Evolutionary conservation across 306 rosid species (phyloP).

Genomic region (Lathyrus oleraceus): DNA sequence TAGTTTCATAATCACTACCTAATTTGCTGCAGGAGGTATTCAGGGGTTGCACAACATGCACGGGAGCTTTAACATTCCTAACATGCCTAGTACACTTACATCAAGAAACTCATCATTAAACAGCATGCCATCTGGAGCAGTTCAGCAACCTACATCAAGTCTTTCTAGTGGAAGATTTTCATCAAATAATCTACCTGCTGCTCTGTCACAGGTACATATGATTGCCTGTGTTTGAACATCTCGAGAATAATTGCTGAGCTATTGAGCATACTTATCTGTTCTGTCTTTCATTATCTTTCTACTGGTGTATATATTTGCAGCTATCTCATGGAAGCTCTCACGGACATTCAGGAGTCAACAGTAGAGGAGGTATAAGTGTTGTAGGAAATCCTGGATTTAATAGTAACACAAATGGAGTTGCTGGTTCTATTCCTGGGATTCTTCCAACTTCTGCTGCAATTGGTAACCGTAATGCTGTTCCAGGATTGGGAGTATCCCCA

Average conservation of each 20-base stretch:
- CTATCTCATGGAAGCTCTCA: conserved; percentile 92
- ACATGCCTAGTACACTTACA: conserved; percentile 69
- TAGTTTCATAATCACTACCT: conserved; percentile 42
- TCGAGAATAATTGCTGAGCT: background rate
- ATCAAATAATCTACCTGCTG: conserved; percentile 82
- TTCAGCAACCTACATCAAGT: conserved; percentile 86
- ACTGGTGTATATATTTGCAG: conserved; percentile 47
- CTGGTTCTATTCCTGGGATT: conserved; percentile 99
- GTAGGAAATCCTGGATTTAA: conserved; percentile 98
- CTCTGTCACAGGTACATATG: conserved; percentile 78
- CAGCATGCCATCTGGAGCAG: conserved; percentile 86
- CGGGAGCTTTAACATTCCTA: conserved; percentile 89
- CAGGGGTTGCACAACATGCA: conserved; percentile 90
- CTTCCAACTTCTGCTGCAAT: conserved; percentile 93
- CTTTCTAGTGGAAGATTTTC: conserved; percentile 89
- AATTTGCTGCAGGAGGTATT: conserved; percentile 64
- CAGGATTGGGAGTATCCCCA: conserved; percentile 97
- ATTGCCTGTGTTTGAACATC: background rate
- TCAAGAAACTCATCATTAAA: conserved; percentile 83
- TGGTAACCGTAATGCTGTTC: conserved; percentile 94
- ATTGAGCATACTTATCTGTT: background rate
- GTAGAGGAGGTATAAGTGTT: conserved; percentile 97
- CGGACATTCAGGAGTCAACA: conserved; percentile 90
- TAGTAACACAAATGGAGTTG: conserved; percentile 95
- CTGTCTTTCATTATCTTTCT: conserved; percentile 30